These are phyloP conservation scores for Gossypium thurberi DNA, from an alignment of 345 rosid species.

Conservation along the genomic window DNA sequence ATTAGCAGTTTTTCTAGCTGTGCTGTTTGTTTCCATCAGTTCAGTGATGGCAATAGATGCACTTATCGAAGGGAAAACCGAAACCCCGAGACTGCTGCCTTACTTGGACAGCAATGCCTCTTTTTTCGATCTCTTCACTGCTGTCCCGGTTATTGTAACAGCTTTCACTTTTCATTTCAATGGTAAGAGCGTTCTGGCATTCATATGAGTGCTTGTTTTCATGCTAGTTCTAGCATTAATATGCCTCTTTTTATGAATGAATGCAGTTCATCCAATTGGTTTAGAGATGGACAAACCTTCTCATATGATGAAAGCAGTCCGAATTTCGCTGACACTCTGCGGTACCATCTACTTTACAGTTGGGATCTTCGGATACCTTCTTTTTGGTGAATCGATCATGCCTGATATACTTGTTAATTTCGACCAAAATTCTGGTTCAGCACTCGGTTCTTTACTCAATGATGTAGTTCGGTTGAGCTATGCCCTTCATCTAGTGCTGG, in stretches of 20 bases:
- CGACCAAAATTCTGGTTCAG: slow-evolving; percentile 47
- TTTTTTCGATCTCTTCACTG: slow-evolving; percentile 72
- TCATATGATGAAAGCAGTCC: slow-evolving; percentile 51
- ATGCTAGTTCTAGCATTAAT: not conserved
- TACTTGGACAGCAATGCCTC: slow-evolving; percentile 37
- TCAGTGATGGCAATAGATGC: slow-evolving; percentile 58
- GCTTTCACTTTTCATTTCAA: slow-evolving; percentile 94
- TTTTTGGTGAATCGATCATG: slow-evolving; percentile 77
- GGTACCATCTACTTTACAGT: slow-evolving; percentile 56
- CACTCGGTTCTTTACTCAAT: slow-evolving; percentile 50
- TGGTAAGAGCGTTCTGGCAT: slow-evolving; percentile 31
- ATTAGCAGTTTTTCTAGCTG: slow-evolving; percentile 56
- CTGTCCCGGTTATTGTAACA: slow-evolving; percentile 84
- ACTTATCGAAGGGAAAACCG: slow-evolving; percentile 53
- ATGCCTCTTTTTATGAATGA: not conserved
- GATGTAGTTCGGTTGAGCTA: slow-evolving; percentile 68
- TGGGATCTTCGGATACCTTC: slow-evolving; percentile 75
- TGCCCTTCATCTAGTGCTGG: slow-evolving; percentile 76
- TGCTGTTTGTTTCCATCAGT: slow-evolving; percentile 65
- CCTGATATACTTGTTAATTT: slow-evolving; percentile 78
- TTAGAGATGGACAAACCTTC: slow-evolving; percentile 58
- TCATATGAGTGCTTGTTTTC: not conserved
- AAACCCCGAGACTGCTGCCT: slow-evolving; percentile 61
- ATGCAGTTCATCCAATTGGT: slow-evolving; percentile 82
- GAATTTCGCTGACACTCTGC: slow-evolving; percentile 55